Conservation (phyloP, 2,329 filamentous ascomycete genomes). For the Colletotrichum chlorophyti region DNA sequence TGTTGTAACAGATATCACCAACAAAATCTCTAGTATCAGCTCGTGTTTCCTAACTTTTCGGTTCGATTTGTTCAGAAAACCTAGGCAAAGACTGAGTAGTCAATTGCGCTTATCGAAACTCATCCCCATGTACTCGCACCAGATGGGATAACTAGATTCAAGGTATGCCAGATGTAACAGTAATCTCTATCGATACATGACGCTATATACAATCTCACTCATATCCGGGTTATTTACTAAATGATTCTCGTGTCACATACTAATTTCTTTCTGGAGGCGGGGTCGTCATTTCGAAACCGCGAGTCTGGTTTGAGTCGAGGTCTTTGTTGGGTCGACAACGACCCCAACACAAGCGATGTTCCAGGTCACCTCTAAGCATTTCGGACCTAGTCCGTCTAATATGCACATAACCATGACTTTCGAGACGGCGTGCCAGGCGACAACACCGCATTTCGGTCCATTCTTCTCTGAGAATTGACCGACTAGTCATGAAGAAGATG, state of each 20-base stretch:
- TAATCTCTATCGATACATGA: too few relatives aligned
- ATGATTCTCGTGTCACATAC: conserved; percentile 20
- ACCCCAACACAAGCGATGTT: neutral
- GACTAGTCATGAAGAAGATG: conserved; percentile 76
- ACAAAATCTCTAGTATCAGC: too few relatives aligned
- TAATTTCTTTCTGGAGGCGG: conserved; percentile 5
- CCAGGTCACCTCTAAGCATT: neutral
- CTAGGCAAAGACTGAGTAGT: too few relatives aligned
- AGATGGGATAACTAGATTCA: too few relatives aligned
- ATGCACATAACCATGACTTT: conserved; percentile 8
- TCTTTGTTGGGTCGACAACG: conserved; percentile 18
- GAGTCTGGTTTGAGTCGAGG: conserved; percentile 24
- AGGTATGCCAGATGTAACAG: too few relatives aligned
- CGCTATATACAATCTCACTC: too few relatives aligned
- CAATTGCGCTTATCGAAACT: too few relatives aligned
- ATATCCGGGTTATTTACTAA: conserved; percentile 14
- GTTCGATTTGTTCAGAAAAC: too few relatives aligned
- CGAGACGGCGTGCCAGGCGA: conserved; percentile 4
- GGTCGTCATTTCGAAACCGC: conserved; percentile 23
- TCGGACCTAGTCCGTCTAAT: conserved; percentile 11
- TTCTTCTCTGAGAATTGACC: conserved; percentile 46
- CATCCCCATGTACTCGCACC: too few relatives aligned
- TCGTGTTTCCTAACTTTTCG: too few relatives aligned
- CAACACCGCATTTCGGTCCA: conserved; percentile 26
- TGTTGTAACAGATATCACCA: too few relatives aligned